Percentiles rank a stretch among this genome's conserved stretches.
Evolutionary conservation across 352 stramenopile genomes (phyloP).

Genomic region (Globisporangium mamillatum): DNA sequence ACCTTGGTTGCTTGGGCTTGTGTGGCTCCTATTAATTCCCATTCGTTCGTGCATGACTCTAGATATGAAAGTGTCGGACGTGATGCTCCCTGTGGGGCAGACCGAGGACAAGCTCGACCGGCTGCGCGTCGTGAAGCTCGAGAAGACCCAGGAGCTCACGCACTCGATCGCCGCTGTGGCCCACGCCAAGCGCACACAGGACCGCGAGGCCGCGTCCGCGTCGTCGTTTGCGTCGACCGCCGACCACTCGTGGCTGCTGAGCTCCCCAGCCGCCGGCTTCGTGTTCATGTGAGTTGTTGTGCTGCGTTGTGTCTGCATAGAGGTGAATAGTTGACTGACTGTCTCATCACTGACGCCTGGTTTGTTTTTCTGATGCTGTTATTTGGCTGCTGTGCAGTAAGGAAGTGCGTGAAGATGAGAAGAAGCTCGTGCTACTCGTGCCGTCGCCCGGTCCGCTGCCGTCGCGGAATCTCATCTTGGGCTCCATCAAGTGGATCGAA

Average conservation of each 20-base stretch:
- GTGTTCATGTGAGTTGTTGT: constrained; percentile 72
- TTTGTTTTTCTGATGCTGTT: background rate
- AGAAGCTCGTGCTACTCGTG: constrained; percentile 81
- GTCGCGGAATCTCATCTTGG: constrained; percentile 74
- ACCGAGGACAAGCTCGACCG: constrained; percentile 64
- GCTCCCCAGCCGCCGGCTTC: constrained; percentile 65
- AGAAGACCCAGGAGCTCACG: constrained; percentile 68
- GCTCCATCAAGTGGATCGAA: constrained; percentile 87
- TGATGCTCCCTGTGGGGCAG: constrained; percentile 84
- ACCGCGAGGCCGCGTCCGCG: constrained; percentile 35
- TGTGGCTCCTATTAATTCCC: background rate
- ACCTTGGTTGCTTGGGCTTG: background rate
- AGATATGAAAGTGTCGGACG: constrained; percentile 84
- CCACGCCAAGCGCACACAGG: constrained; percentile 36
- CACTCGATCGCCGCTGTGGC: constrained; percentile 76
- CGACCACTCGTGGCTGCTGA: constrained; percentile 64
- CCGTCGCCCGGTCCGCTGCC: constrained; percentile 74
- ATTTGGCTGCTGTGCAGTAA: constrained; percentile 36
- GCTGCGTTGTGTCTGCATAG: background rate
- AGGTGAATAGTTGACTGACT: background rate
- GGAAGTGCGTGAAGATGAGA: constrained; percentile 69
- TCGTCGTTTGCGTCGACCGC: constrained; percentile 21
- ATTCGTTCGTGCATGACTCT: background rate
- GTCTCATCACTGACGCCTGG: background rate
- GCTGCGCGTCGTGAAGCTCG: constrained; percentile 63